Percentiles rank a stretch among this genome's conserved stretches.
phyloP scores from a whole-genome alignment of 2,329 filamentous ascomycete genomes.

The Truncatella angustata region DNA sequence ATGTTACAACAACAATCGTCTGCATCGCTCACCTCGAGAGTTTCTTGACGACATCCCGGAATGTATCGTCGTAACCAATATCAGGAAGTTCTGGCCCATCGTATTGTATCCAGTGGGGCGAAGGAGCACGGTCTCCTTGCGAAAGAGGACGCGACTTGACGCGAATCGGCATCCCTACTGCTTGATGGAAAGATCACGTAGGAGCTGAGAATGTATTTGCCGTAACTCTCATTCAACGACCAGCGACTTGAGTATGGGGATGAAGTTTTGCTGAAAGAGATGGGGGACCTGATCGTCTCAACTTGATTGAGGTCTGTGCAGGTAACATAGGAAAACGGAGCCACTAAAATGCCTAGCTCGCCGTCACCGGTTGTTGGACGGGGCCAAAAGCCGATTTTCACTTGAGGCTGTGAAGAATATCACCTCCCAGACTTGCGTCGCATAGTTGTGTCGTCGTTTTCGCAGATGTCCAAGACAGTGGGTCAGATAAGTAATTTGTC shows the following conservation, averaged over 20 bases:
- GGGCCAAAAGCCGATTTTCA: too few relatives aligned
- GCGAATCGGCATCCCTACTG: constrained; percentile 34
- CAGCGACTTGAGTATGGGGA: not conserved
- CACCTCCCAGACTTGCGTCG: too few relatives aligned
- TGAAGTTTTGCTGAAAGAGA: too few relatives aligned
- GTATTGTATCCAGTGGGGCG: constrained; percentile 27
- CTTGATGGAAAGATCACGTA: not conserved
- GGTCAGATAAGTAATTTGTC: too few relatives aligned
- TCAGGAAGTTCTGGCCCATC: constrained; percentile 45
- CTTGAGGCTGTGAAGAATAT: too few relatives aligned
- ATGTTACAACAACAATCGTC: too few relatives aligned
- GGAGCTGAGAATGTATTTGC: too few relatives aligned
- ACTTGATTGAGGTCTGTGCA: not conserved
- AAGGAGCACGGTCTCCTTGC: constrained; percentile 32
- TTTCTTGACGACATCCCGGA: constrained; percentile 65
- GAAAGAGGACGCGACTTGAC: constrained; percentile 35
- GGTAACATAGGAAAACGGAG: not conserved
- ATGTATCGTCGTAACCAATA: constrained; percentile 57
- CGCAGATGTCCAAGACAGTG: too few relatives aligned
- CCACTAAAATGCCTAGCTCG: not conserved
- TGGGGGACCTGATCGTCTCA: not conserved
- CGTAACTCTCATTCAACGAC: too few relatives aligned
- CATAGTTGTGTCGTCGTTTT: too few relatives aligned
- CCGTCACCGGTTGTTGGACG: too few relatives aligned
- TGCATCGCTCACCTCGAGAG: constrained; percentile 60